These are phyloP conservation scores for Amanita brunnescens DNA, from an alignment of 768 basidiomycete genomes.

Conservation along the genomic window DNA sequence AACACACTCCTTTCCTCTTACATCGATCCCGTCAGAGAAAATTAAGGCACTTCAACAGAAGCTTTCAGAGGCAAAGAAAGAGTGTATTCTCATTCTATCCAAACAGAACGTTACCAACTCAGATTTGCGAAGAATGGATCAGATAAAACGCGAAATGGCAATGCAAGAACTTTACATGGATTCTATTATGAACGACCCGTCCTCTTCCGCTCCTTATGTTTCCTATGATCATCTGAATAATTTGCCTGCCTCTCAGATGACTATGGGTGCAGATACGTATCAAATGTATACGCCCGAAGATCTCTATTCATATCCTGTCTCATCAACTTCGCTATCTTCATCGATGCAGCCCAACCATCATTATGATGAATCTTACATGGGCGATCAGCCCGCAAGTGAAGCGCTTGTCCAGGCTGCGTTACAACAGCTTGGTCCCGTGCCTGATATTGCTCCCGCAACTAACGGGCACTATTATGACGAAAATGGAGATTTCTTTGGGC, in stretches of 20 bases:
- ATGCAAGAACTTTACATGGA: neutral
- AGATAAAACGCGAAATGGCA: neutral
- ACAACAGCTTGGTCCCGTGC: neutral
- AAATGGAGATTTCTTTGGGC: slow-evolving; percentile 21
- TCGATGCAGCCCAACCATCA: neutral
- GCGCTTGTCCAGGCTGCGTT: neutral
- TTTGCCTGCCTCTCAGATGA: neutral
- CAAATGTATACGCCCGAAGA: neutral
- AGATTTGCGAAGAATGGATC: neutral
- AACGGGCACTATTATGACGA: slow-evolving; percentile 15
- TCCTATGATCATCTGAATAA: neutral
- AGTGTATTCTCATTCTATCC: neutral
- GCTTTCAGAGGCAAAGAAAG: neutral
- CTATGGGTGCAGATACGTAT: neutral
- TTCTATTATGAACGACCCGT: neutral
- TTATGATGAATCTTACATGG: neutral
- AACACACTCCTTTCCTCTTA: neutral
- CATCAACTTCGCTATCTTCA: neutral
- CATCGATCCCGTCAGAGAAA: neutral
- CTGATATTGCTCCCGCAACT: slow-evolving; percentile 6
- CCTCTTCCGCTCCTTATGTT: neutral
- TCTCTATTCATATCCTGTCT: neutral
- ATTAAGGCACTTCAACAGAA: neutral
- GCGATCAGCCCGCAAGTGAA: neutral
- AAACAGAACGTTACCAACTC: neutral